A percentile compares a stretch with the other conserved stretches of the same genome.
phyloP scores from a whole-genome alignment of 1,139 yeast genomes.

The Pichia kudriavzevii region DNA sequence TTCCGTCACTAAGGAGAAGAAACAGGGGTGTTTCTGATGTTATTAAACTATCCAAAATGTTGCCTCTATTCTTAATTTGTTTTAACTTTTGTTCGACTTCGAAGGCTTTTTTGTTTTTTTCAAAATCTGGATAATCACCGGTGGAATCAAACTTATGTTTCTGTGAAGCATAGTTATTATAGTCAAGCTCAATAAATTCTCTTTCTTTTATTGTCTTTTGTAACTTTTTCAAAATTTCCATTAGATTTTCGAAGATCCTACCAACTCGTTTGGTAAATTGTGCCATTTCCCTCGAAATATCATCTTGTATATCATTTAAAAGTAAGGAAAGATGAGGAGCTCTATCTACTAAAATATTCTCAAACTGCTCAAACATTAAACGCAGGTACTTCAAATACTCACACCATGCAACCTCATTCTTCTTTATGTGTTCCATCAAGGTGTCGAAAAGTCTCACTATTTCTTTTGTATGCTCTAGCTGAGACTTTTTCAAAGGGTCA shows the following conservation, averaged over 20 bases:
- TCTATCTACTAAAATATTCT: slow-evolving; percentile 7
- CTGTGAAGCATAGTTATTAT: slow-evolving; percentile 27
- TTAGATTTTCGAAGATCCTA: slow-evolving; percentile 11
- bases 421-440: slow-evolving; percentile 19
- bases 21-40: slow-evolving; percentile 29
- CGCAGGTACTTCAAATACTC: slow-evolving; percentile 14
- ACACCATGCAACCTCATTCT: slow-evolving; percentile 15
- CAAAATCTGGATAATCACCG: slow-evolving; percentile 11
- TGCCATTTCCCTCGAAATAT: slow-evolving; percentile 11
- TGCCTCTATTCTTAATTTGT: slow-evolving; percentile 28
- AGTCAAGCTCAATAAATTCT: slow-evolving; percentile 32
- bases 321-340: slow-evolving; percentile 1
- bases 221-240: slow-evolving; percentile 20
- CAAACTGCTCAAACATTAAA: slow-evolving; percentile 11
- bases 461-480: slow-evolving; percentile 16
- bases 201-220: slow-evolving; percentile 31
- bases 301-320: slow-evolving; percentile 12
- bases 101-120: slow-evolving; percentile 30
- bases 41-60: slow-evolving; percentile 29
- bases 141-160: slow-evolving; percentile 12
- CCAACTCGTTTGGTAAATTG: slow-evolving; percentile 15
- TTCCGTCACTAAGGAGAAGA: slow-evolving; percentile 27
- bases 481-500: no score
- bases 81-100: slow-evolving; percentile 32
- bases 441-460: slow-evolving; percentile 16